Conservation (phyloP, 2,329 filamentous ascomycete genomes). For the Lecanicillium sp. region DNA sequence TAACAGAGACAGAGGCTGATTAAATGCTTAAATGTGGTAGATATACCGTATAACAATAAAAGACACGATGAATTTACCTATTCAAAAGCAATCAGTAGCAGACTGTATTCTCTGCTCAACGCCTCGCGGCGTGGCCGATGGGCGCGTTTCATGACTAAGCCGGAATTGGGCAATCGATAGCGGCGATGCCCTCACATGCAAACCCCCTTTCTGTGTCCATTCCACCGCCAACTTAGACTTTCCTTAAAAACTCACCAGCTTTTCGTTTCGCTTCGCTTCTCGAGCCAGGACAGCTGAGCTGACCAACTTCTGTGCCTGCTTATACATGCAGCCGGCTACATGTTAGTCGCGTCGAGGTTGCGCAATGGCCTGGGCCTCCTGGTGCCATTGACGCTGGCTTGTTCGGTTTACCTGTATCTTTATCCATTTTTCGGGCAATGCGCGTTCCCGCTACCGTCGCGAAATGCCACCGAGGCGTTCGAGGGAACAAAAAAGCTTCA, state of each 20-base stretch:
- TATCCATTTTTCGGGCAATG: conserved; percentile 79
- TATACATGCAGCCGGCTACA: conserved; percentile 38
- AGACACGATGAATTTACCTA: too few species aligned
- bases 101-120: too few species aligned
- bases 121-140: background rate
- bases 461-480: conserved; percentile 28
- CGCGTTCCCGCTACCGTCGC: conserved; percentile 61
- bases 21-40: too few species aligned
- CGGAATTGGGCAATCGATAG: conserved; percentile 10
- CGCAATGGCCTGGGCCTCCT: conserved; percentile 50
- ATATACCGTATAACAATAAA: background rate
- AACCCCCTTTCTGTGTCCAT: conserved; percentile 2
- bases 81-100: too few species aligned
- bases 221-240: conserved; percentile 2
- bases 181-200: conserved; percentile 14
- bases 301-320: background rate
- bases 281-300: conserved; percentile 10
- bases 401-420: conserved; percentile 75
- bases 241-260: conserved; percentile 1
- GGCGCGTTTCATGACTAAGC: conserved; percentile 12
- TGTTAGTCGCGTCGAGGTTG: conserved; percentile 47
- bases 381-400: conserved; percentile 59
- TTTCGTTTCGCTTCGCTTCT: conserved; percentile 14
- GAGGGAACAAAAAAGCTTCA: conserved; percentile 35
- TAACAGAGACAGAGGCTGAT: conserved; percentile 2